Percentiles rank a stretch among this genome's conserved stretches.
These are phyloP conservation scores for Arbutus unedo DNA, from an alignment of 148 eudicot genomes.

Conservation along the genomic window DNA sequence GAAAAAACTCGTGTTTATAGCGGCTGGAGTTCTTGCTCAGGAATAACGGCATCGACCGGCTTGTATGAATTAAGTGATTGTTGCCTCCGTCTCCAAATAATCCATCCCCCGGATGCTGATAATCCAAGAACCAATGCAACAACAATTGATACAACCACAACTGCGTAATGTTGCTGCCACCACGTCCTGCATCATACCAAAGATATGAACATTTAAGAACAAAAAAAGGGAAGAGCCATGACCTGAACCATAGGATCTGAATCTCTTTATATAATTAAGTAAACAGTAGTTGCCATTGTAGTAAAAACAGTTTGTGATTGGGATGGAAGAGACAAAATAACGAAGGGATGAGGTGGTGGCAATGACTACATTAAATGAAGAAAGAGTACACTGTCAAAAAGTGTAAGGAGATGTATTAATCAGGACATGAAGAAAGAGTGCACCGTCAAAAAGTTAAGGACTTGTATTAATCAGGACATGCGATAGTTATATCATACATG, in stretches of 20 bases:
- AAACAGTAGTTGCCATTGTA: not conserved
- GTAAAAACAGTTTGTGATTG: not conserved
- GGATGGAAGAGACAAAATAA: not conserved
- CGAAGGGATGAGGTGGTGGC: not conserved
- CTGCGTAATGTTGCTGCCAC: constrained; percentile 62
- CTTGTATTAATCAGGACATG: not conserved
- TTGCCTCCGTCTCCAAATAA: constrained; percentile 60
- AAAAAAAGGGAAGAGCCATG: not conserved
- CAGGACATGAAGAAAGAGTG: not conserved
- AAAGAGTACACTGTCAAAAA: not conserved
- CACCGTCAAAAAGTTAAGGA: not conserved
- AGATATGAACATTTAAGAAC: not conserved
- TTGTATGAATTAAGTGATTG: constrained; percentile 47
- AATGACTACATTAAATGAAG: not conserved
- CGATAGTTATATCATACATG: not conserved
- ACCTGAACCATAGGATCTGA: not conserved
- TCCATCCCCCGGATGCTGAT: constrained; percentile 51
- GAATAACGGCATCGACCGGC: constrained; percentile 53
- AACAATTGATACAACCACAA: constrained; percentile 39
- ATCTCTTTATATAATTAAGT: not conserved
- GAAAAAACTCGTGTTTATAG: constrained; percentile 24
- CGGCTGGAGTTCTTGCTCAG: constrained; percentile 91
- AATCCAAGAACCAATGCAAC: constrained; percentile 44
- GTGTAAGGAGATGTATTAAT: not conserved
- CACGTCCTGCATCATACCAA: constrained; percentile 51